A percentile compares a stretch with the other conserved stretches of the same genome.
Conservation (phyloP, 1,139 yeast genomes). For the Pichia norvegensis region DNA sequence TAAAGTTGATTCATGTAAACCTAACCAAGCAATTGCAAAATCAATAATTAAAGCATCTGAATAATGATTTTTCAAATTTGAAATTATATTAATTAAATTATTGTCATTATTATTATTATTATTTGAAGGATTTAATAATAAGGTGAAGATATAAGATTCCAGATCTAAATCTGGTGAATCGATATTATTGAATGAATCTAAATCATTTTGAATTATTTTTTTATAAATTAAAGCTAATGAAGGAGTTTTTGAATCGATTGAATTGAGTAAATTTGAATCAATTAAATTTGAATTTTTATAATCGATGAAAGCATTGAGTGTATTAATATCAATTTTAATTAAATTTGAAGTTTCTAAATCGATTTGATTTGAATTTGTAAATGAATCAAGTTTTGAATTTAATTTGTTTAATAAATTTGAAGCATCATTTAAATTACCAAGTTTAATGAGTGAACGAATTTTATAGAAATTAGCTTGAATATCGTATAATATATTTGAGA, state of each 20-base stretch:
- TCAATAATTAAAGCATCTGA: conserved; percentile 25
- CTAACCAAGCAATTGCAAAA: conserved; percentile 25
- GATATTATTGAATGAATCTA: neutral
- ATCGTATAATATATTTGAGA: conserved; percentile 16
- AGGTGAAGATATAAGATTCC: conserved; percentile 8
- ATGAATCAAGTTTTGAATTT: neutral
- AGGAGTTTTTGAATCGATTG: conserved; percentile 8
- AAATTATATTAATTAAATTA: conserved; percentile 1
- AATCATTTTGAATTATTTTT: conserved; percentile 3
- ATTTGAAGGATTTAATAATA: too few relatives aligned
- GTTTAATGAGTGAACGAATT: conserved; percentile 13
- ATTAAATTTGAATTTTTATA: conserved; percentile 1
- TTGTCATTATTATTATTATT: too few relatives aligned
- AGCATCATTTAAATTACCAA: conserved; percentile 8
- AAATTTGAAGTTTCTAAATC: conserved; percentile 11
- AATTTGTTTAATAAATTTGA: neutral
- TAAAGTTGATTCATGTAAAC: conserved; percentile 4
- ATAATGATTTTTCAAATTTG: conserved; percentile 8
- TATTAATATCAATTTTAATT: conserved; percentile 9
- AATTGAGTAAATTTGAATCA: conserved; percentile 7
- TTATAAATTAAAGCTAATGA: conserved; percentile 11
- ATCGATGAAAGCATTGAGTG: conserved; percentile 8
- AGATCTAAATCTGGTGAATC: conserved; percentile 12
- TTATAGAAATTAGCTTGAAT: conserved; percentile 17
- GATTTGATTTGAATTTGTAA: conserved; percentile 2